Conservation (phyloP, 768 basidiomycete genomes). For the Scleroderma bovista region DNA sequence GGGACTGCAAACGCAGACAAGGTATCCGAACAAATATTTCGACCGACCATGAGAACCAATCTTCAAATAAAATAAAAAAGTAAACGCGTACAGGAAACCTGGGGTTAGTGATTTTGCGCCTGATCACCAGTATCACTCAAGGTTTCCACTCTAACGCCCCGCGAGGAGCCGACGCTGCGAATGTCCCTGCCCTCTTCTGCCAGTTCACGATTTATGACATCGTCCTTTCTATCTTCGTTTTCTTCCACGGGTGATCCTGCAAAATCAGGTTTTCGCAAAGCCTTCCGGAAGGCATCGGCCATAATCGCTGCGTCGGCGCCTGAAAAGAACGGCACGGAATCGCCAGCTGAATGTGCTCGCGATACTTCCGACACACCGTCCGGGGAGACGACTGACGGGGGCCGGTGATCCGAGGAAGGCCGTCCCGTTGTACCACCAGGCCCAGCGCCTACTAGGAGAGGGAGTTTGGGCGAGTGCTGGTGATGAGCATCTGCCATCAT, state of each 20-base stretch:
- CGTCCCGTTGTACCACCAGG: slow-evolving; percentile 30
- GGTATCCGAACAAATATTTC: slow-evolving; percentile 31
- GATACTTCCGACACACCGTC: slow-evolving; percentile 76
- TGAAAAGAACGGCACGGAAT: slow-evolving; percentile 62
- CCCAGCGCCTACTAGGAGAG: slow-evolving; percentile 35
- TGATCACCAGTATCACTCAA: slow-evolving; percentile 50
- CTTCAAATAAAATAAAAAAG: slow-evolving; percentile 31
- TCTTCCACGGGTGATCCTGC: slow-evolving; percentile 65
- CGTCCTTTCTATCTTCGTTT: slow-evolving; percentile 37
- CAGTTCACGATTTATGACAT: slow-evolving; percentile 61
- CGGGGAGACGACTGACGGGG: slow-evolving; percentile 42
- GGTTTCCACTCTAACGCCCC: slow-evolving; percentile 76
- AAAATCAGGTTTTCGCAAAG: slow-evolving; percentile 86
- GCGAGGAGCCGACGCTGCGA: slow-evolving; percentile 72
- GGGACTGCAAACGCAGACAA: slow-evolving; percentile 19
- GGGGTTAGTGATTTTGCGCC: slow-evolving; percentile 40
- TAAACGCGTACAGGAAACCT: slow-evolving; percentile 29
- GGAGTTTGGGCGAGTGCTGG: slow-evolving; percentile 39
- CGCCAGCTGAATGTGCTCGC: slow-evolving; percentile 51
- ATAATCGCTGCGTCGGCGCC: slow-evolving; percentile 88
- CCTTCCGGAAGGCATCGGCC: slow-evolving; percentile 88
- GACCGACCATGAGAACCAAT: slow-evolving; percentile 30
- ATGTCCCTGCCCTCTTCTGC: slow-evolving; percentile 90
- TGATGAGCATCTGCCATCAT: slow-evolving; percentile 69
- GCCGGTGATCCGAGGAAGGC: slow-evolving; percentile 29